These are phyloP conservation scores for Eryngium alpinum DNA, from an alignment of 140 eudicot species.

Conservation along the genomic window DNA sequence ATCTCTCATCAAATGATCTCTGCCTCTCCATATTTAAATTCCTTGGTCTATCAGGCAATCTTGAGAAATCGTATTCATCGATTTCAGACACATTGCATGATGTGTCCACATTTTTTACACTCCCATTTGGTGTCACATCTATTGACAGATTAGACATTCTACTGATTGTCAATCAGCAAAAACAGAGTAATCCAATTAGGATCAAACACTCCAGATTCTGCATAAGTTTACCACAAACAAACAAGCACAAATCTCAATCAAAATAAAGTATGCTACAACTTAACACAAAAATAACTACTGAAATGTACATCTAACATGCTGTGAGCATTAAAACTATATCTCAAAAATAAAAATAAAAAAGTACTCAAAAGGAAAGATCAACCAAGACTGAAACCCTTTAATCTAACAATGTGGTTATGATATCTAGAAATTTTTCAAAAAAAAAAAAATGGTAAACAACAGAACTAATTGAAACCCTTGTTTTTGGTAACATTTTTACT, in stretches of 20 bases:
- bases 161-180: background rate
- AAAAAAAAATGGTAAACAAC: background rate
- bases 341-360: background rate
- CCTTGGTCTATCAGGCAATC: constrained; percentile 51
- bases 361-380: background rate
- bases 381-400: background rate
- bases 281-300: background rate
- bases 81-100: constrained; percentile 26
- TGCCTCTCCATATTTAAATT: constrained; percentile 65
- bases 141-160: constrained; percentile 39
- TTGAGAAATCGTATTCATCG: constrained; percentile 48
- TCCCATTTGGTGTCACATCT: constrained; percentile 37
- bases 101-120: constrained; percentile 21
- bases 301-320: background rate
- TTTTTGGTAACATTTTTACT: background rate
- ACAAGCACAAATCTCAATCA: background rate
- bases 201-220: constrained; percentile 25
- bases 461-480: background rate
- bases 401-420: background rate
- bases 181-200: background rate
- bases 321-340: background rate
- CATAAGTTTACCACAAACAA: constrained; percentile 10
- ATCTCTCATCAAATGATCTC: constrained; percentile 73
- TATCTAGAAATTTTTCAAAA: background rate
- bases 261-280: background rate